phyloP scores from a whole-genome alignment of 768 basidiomycete genomes.

The Suillus cothurnatus region DNA sequence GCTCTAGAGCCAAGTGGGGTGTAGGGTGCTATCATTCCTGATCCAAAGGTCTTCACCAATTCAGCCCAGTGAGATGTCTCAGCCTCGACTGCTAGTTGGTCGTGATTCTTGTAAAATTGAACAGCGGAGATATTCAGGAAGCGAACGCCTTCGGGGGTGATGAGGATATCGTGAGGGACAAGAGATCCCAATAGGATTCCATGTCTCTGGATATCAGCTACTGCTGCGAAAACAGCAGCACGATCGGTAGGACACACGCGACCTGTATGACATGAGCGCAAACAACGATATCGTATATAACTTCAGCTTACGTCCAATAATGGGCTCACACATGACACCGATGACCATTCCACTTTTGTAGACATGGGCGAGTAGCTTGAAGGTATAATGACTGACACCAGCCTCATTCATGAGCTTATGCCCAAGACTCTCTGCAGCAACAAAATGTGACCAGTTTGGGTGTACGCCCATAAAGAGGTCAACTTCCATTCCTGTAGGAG shows the following conservation, averaged over 20 bases:
- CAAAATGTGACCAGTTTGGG: constrained; percentile 25
- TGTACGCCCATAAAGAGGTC: constrained; percentile 31
- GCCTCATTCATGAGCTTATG: constrained; percentile 33
- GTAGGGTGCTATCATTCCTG: constrained; percentile 1
- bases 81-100: constrained; percentile 26
- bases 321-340: constrained; percentile 33
- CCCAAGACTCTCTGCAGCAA: constrained; percentile 29
- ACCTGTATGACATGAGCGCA: constrained; percentile 21
- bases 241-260: constrained; percentile 26
- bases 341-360: constrained; percentile 31
- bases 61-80: constrained; percentile 18
- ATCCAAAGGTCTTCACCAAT: constrained; percentile 23
- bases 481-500: constrained; percentile 25
- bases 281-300: background rate
- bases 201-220: constrained; percentile 34
- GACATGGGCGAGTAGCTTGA: constrained; percentile 31
- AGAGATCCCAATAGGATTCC: constrained; percentile 25
- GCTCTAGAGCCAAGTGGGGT: background rate
- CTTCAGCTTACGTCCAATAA: constrained; percentile 27
- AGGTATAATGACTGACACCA: constrained; percentile 31
- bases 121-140: constrained; percentile 26
- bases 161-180: constrained; percentile 25
- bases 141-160: constrained; percentile 31
- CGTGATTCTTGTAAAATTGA: constrained; percentile 23
- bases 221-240: constrained; percentile 29